phyloP scores from a whole-genome alignment of 345 rosid genomes.

The Pistacia integerrima region DNA sequence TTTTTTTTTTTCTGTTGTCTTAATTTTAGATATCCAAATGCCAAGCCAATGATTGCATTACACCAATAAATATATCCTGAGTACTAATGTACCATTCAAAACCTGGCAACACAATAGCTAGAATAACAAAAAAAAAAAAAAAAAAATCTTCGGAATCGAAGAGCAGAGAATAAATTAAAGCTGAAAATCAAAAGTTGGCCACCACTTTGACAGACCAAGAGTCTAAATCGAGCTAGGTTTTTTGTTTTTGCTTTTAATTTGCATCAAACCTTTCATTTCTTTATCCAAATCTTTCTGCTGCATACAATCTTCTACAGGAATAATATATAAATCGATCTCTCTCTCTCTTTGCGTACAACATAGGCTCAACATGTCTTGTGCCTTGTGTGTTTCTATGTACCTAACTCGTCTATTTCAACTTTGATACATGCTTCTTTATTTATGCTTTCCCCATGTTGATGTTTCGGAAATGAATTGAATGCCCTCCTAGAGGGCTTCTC shows the following conservation, averaged over 20 bases:
- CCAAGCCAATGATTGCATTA: background rate
- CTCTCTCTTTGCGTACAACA: slow-evolving; percentile 1
- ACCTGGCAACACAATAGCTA: background rate
- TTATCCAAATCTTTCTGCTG: background rate
- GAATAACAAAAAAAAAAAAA: background rate
- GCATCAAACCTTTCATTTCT: background rate
- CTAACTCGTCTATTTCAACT: background rate
- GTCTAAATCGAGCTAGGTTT: too few relatives aligned
- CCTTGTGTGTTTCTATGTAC: background rate
- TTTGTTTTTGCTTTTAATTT: background rate
- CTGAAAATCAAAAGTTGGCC: background rate
- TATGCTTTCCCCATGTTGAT: too few relatives aligned
- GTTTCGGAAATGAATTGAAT: background rate
- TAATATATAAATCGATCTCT: too few relatives aligned
- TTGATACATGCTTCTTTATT: background rate
- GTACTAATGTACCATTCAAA: too few relatives aligned
- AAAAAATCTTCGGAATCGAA: background rate
- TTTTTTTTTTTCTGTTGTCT: too few relatives aligned
- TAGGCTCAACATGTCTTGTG: slow-evolving; percentile 11
- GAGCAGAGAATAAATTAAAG: slow-evolving; percentile 10
- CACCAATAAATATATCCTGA: background rate
- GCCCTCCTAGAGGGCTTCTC: slow-evolving; percentile 4
- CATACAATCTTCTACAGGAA: background rate
- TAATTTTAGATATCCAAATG: too few relatives aligned
- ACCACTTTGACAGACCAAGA: slow-evolving; percentile 8